Evolutionary conservation across 306 rosid species (phyloP).

Genomic region (Clitoria ternatea): DNA sequence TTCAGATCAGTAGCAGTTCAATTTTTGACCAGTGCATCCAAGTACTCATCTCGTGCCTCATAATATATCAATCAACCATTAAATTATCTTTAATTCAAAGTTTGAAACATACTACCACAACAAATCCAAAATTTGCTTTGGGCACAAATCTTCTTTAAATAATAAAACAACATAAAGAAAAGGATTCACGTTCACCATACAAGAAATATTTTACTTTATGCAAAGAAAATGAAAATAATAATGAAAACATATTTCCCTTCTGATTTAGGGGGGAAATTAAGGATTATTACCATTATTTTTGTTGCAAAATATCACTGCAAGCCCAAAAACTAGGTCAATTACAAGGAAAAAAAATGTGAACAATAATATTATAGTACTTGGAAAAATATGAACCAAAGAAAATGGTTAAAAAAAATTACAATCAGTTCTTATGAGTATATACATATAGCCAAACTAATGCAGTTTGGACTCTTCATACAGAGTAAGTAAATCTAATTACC

Average conservation of each 20-base stretch:
- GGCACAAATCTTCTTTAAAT: neutral
- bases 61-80: constrained; percentile 1
- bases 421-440: too few relatives aligned
- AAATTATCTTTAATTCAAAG: constrained; percentile 9
- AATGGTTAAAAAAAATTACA: neutral
- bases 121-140: constrained; percentile 5
- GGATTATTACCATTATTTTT: neutral
- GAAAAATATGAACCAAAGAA: constrained; percentile 15
- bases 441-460: neutral
- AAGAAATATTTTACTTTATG: neutral
- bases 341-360: neutral
- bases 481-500: neutral
- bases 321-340: neutral
- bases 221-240: neutral
- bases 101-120: neutral
- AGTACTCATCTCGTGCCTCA: constrained; percentile 17
- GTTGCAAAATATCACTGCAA: neutral
- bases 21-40: constrained; percentile 3
- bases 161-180: constrained; percentile 8
- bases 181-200: neutral
- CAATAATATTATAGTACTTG: neutral
- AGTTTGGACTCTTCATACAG: neutral
- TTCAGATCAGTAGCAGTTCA: constrained; percentile 22
- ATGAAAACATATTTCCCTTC: neutral
- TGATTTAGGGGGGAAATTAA: neutral